phyloP scores from a whole-genome alignment of 176 grass and related monocot species.

The Bolboschoenus planiculmis region DNA sequence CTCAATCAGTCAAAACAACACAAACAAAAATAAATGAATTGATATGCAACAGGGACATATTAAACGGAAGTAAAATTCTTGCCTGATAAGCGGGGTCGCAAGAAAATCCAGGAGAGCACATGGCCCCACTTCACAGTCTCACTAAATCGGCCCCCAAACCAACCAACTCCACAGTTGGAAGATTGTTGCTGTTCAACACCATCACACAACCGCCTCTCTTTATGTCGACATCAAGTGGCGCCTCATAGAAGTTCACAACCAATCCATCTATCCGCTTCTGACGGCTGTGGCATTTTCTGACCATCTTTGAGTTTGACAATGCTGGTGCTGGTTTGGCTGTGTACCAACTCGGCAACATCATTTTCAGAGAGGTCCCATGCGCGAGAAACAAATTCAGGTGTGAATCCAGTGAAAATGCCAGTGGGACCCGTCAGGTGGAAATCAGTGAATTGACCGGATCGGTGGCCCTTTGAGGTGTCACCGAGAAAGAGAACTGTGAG shows the following conservation, averaged over 20 bases:
- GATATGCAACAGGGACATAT: background rate
- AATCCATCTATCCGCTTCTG: slow-evolving; percentile 34
- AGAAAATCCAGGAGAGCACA: slow-evolving; percentile 92
- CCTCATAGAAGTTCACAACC: slow-evolving; percentile 66
- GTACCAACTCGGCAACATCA: slow-evolving; percentile 47
- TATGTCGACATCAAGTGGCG: slow-evolving; percentile 68
- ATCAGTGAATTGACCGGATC: slow-evolving; percentile 65
- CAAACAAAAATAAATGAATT: background rate
- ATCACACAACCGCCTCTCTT: slow-evolving; percentile 59
- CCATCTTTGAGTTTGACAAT: slow-evolving; percentile 42
- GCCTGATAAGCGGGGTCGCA: slow-evolving; percentile 68
- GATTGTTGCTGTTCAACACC: slow-evolving; percentile 66
- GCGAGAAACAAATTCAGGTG: slow-evolving; percentile 53
- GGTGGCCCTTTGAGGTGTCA: slow-evolving; percentile 87
- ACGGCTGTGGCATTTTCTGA: slow-evolving; percentile 37
- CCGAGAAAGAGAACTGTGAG: slow-evolving; percentile 67
- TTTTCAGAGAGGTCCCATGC: slow-evolving; percentile 64
- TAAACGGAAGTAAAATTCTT: background rate
- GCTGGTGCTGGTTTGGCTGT: slow-evolving; percentile 33
- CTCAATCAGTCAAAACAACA: background rate
- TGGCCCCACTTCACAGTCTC: slow-evolving; percentile 56
- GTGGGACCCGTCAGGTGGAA: slow-evolving; percentile 53
- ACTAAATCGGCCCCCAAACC: slow-evolving; percentile 73
- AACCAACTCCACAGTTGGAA: slow-evolving; percentile 62
- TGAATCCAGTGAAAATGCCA: slow-evolving; percentile 85